Evolutionary conservation across 805 yeast species (phyloP), one percentile per base, ranked within the genome.

Genomic region (Wickerhamiella galacta): DNA sequence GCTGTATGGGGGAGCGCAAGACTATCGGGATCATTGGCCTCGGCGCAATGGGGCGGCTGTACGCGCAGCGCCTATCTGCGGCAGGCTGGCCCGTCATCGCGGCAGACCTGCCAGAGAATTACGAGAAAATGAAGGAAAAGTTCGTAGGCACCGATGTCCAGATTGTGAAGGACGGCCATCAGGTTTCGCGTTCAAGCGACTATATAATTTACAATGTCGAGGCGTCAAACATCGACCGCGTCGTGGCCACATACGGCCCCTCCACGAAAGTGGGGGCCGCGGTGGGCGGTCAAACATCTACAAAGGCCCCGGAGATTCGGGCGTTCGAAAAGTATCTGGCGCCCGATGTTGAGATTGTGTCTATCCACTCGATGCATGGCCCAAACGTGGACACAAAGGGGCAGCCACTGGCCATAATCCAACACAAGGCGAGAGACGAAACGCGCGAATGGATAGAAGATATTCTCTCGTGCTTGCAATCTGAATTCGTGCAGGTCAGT

Each of bases 261-360:
- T 76, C 61, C 0, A 73, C 94, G 3, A 87, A 87, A 50, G 56
- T 73, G 3, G 92, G 93, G 2, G 77, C 93, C 3, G 70, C 85
- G 26, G 93, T 90, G 4, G 98, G 96, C n/a, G 98, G 98, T 6
- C 98, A 90, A 55, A 85, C 98, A 0, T 79, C 94, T 7, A 87
- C 96, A 56, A 90, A 90, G 49, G 74, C 70, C 17, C 92, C 93
- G 0, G 98, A 90, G 50, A 76, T 90, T 18, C 63, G 56, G 11
- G 94, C 95, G 0, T 80, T 90, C 51, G 95, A 83, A 45, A 59
- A 61, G 28, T 57, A 67, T 43, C 52, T 82, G 20, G 95, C 96
- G 0, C 38, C 46, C 1, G 96, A 90, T 56, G 75, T 72, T 3
- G 78, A 80, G 28, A 87, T 90, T 17, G 70, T 90, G 9, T 68